Percentiles rank a stretch among this genome's conserved stretches.
Conservation (phyloP, 1,284 basidiomycete species). For the Pseudozyma flocculosa region DNA sequence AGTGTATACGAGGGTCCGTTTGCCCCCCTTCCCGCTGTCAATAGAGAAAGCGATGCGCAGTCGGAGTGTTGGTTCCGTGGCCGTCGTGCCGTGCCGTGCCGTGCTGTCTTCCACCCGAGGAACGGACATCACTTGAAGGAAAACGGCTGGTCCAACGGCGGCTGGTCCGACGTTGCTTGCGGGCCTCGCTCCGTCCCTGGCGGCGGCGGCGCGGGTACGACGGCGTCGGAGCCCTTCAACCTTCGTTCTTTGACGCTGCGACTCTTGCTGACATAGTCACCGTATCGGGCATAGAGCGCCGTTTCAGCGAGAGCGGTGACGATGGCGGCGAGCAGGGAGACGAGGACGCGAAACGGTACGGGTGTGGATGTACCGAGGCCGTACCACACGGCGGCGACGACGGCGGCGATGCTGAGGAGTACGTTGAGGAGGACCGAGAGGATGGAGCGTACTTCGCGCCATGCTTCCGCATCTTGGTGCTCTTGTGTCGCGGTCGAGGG, state of each 20-base stretch:
- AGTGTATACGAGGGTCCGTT: too few species aligned
- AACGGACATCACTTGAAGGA: too few species aligned
- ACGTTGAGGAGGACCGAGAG: slow-evolving; percentile 33
- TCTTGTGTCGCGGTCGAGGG: neutral
- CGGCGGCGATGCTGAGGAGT: slow-evolving; percentile 21
- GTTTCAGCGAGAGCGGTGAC: slow-evolving; percentile 24
- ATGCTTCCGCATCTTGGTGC: slow-evolving; percentile 7
- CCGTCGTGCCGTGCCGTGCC: too few species aligned
- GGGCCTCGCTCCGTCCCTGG: too few species aligned
- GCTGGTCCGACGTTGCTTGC: too few species aligned
- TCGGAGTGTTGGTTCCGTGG: too few species aligned
- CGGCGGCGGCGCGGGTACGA: too few species aligned
- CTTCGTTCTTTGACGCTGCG: slow-evolving; percentile 7
- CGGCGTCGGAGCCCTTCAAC: slow-evolving; percentile 22
- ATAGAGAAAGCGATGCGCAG: too few species aligned
- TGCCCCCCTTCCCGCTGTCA: too few species aligned
- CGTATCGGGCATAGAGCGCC: slow-evolving; percentile 29
- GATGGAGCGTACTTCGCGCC: slow-evolving; percentile 19
- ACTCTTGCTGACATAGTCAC: slow-evolving; percentile 19
- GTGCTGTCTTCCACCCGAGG: too few species aligned
- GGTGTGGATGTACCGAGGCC: slow-evolving; percentile 15
- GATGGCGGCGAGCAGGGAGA: slow-evolving; percentile 15
- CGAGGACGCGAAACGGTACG: slow-evolving; percentile 4
- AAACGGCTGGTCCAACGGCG: too few species aligned
- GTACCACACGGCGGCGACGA: slow-evolving; percentile 30